Base-by-base conservation (phyloP, 2,329 filamentous ascomycete species). In the Sporothrix brasiliensis region DNA sequence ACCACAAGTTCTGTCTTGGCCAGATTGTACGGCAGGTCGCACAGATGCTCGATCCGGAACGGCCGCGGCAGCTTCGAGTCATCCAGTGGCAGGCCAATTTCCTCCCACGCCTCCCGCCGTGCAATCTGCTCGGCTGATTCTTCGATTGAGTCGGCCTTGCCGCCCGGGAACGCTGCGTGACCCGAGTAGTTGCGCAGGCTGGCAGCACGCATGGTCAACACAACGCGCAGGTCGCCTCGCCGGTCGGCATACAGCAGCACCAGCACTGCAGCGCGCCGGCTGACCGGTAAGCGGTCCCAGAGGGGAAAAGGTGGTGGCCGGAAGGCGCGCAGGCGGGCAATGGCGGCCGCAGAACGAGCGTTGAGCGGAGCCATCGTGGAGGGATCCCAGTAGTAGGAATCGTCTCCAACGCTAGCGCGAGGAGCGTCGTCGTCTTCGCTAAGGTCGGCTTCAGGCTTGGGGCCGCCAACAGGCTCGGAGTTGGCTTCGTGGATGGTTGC, bases 171-270 rank as follows among this genome's bases (percentile, higher is more conserved):
- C 47, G 93, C 93, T 27, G 92, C 93, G 77, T 97, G 93, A 30
- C 93, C 93, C n/a, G 91, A 92, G 80, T 89, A 91, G 76, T 83
- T 90, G 70, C 88, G 82, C 74, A 91, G 78, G 54, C 82, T 87
- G 21, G 87, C 84, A 19, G 89, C 88, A 67, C 89, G 86, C 86
- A 91, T 90, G 19, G 89, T 91, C 72, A 91, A 84, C 44, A 91
- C 89, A 67, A 91, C 87, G 21, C 88, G 87, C 71, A 98, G 82
- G 74, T 97, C 91, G 53, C 94, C 94, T 73, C 86, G 84, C 56
- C 87, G 86, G 79, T 97, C 94, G 49, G 93, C 92, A 78, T 95
- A 97, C 1, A 98, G 86, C 68, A 98, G 85, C 65, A 98, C 86
- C 69, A 98, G 82, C 53, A 98, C 94, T 30, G 94, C 94, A 16